A percentile compares a stretch with the other conserved stretches of the same genome.
phyloP scores from a whole-genome alignment of 2,329 filamentous ascomycete species.

The Botrytis byssoidea region DNA sequence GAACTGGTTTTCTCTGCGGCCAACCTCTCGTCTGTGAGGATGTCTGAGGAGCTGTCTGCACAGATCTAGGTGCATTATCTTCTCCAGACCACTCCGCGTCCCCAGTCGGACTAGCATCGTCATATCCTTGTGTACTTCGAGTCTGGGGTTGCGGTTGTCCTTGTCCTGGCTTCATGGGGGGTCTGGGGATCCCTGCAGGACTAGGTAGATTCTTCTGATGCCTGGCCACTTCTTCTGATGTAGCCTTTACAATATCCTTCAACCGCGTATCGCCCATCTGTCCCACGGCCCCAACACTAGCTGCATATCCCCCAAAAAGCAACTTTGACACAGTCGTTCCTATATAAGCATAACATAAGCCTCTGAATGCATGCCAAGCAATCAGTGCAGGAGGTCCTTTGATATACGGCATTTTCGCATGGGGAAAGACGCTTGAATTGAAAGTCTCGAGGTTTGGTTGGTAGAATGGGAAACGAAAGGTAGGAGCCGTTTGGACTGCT shows the following conservation, averaged over 20 bases:
- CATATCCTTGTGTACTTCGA: conserved; percentile 1
- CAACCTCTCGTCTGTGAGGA: conserved; percentile 1
- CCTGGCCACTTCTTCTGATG: conserved; percentile 18
- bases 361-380: conserved; percentile 33
- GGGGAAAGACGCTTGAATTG: conserved; percentile 28
- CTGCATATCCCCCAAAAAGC: conserved; percentile 33
- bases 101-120: conserved; percentile 36
- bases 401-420: conserved; percentile 20
- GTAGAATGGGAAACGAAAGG: conserved; percentile 37
- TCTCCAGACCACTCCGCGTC: conserved; percentile 27
- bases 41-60: neutral
- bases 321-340: conserved; percentile 28
- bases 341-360: conserved; percentile 28
- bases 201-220: conserved; percentile 9
- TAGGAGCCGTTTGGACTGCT: conserved; percentile 27
- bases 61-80: conserved; percentile 18
- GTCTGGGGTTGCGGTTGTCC: conserved; percentile 23
- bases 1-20: neutral
- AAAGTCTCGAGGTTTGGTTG: conserved; percentile 35
- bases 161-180: conserved; percentile 16
- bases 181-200: conserved; percentile 6
- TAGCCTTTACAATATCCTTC: conserved; percentile 26
- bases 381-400: conserved; percentile 25
- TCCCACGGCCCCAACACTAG: conserved; percentile 31
- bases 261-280: conserved; percentile 34